Base-by-base conservation (phyloP, 495 filamentous ascomycete genomes). In the Xanthoparmelia taractica region DNA sequence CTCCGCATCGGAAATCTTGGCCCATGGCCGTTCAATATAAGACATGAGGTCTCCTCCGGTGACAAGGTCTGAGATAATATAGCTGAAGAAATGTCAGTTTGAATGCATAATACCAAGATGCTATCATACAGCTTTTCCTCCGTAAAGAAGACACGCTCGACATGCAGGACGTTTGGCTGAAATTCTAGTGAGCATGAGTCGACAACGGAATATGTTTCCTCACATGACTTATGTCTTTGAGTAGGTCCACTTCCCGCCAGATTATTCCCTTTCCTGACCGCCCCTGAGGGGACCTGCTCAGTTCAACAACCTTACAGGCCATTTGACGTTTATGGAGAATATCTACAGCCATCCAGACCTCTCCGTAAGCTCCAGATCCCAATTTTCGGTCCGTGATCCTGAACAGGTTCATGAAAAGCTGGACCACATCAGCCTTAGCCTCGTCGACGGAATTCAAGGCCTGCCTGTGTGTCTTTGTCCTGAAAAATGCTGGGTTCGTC, bases 11-110 rank as follows among this genome's bases (percentile, higher is more conserved):
- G 59, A 55, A 1, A 88, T 73, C 10, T 37, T n/a, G 3, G 48
- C 68, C 25, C 75, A 73, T 60, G 76, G 82, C 52, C 70, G 74
- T 29, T 80, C 76, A 48, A 87, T 69, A 61, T 81, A 86, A 2
- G 85, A 86, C 67, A 83, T 82, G 5, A 89, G 74, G 71, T 89
- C 86, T 31, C 86, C 86, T 1, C 77, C 83, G 8, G 85, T 81
- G 27, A 87, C 78, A 20, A 88, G 78, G 31, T 89, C 85, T 37
- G 82, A 79, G 61, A 89, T 84, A 25, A 86, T 81, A 60, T 87
- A 89, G 37, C 84, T 87, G 57, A n/a, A 17, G 11, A 47, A 34
- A 60, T 15, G 29, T 66, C 29, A 66, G 56, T 41, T 29, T 27
- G 8, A 20, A 34, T 17, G 7, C 31, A 4, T 1, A 5, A 37